Evolutionary conservation across 1,139 yeast species (phyloP).

Genomic region (Kluyveromyces marxianus): DNA sequence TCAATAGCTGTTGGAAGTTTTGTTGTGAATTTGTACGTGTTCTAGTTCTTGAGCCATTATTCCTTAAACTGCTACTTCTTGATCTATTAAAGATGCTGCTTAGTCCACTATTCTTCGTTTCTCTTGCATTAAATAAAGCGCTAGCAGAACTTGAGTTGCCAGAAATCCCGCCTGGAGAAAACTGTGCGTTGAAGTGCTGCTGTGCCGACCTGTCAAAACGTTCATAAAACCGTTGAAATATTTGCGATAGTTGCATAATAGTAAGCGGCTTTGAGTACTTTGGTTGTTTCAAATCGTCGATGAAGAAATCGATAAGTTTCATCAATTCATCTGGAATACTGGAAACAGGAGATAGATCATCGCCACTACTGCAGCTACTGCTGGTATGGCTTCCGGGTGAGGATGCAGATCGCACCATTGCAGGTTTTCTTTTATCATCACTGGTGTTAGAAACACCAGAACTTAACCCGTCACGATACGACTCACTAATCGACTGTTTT

Average conservation of each 20-base stretch:
- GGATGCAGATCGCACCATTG: neutral
- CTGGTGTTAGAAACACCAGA: neutral
- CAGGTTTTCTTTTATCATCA: constrained; percentile 1
- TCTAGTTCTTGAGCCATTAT: constrained; percentile 21
- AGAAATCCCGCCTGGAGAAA: neutral
- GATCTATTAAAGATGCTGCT: constrained; percentile 31
- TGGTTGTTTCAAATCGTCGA: constrained; percentile 47
- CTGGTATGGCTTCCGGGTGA: neutral
- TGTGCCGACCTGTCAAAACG: constrained; percentile 26
- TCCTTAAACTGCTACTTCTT: constrained; percentile 27
- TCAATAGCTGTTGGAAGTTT: constrained; percentile 20
- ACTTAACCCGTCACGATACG: constrained; percentile 12
- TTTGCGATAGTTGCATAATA: constrained; percentile 42
- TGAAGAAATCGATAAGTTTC: constrained; percentile 35
- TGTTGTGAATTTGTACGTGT: constrained; percentile 21
- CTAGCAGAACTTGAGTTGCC: neutral
- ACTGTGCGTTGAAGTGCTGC: constrained; percentile 15
- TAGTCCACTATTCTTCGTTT: constrained; percentile 27
- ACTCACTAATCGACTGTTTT: constrained; percentile 13
- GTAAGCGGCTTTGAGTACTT: constrained; percentile 46
- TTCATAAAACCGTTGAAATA: constrained; percentile 48
- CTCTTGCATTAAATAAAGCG: constrained; percentile 19
- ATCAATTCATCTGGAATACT: constrained; percentile 33
- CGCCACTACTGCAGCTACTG: neutral
- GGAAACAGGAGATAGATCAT: neutral